These are phyloP conservation scores for Aureobasidium namibiae DNA, from an alignment of 2,329 filamentous ascomycete species.

Conservation along the genomic window DNA sequence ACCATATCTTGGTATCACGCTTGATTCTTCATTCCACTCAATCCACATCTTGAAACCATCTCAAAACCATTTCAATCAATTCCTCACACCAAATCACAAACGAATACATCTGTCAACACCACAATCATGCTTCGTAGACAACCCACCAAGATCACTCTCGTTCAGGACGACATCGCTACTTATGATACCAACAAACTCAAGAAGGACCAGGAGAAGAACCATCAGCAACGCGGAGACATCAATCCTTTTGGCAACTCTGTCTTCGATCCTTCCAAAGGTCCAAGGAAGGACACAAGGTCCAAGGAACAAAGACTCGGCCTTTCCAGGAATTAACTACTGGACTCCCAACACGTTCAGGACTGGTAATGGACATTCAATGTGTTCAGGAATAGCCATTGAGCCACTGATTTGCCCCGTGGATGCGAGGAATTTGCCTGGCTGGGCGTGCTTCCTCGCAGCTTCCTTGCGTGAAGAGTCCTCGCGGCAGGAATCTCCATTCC, in stretches of 20 bases:
- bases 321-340: slow-evolving; percentile 15
- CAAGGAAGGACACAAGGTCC: slow-evolving; percentile 20
- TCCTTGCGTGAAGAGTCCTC: background rate
- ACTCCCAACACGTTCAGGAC: background rate
- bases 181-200: slow-evolving; percentile 27
- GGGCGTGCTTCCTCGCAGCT: background rate
- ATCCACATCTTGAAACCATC: background rate
- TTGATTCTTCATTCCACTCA: background rate
- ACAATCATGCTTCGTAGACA: slow-evolving; percentile 27
- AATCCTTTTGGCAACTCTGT: slow-evolving; percentile 13
- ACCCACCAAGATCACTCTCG: slow-evolving; percentile 27
- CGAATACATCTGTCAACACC: background rate
- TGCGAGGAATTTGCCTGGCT: background rate
- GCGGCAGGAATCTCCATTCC: slow-evolving; percentile 11
- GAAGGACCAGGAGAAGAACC: slow-evolving; percentile 19
- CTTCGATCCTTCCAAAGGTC: slow-evolving; percentile 14
- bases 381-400: no score
- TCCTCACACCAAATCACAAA: background rate
- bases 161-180: slow-evolving; percentile 25
- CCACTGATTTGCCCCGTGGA: background rate
- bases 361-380: no score
- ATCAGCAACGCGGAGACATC: slow-evolving; percentile 12
- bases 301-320: slow-evolving; percentile 25
- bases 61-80: background rate
- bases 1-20: no score